Conservation (phyloP, 805 yeast species). For the Starmerella powellii region DNA sequence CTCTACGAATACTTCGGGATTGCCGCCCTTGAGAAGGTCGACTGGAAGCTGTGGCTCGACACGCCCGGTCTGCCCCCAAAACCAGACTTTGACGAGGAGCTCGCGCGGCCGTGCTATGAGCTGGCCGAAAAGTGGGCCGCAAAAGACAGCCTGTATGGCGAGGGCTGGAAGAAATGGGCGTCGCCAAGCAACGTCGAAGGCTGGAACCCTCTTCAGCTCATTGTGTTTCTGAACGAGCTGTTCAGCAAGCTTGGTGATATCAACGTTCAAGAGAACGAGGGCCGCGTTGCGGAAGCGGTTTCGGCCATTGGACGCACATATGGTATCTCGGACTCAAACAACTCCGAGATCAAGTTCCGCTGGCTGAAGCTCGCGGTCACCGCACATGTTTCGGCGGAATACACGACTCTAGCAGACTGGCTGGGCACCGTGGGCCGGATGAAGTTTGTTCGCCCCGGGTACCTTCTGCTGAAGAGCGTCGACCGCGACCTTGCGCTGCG, state of each 20-base stretch:
- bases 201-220: slow-evolving; percentile 65
- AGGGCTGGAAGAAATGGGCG: slow-evolving; percentile 30
- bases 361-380: slow-evolving; percentile 58
- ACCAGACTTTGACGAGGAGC: slow-evolving; percentile 64
- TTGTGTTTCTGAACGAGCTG: slow-evolving; percentile 64
- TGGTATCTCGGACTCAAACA: slow-evolving; percentile 42
- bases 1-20: slow-evolving; percentile 51
- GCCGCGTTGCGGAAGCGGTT: slow-evolving; percentile 27
- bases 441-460: slow-evolving; percentile 89
- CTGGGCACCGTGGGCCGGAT: slow-evolving; percentile 85
- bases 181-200: slow-evolving; percentile 38
- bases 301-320: slow-evolving; percentile 32
- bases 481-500: slow-evolving; percentile 52
- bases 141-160: slow-evolving; percentile 24
- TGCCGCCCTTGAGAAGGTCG: slow-evolving; percentile 50
- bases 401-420: slow-evolving; percentile 61
- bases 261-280: background rate
- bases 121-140: slow-evolving; percentile 57
- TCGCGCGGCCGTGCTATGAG: slow-evolving; percentile 59
- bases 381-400: slow-evolving; percentile 35
- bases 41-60: slow-evolving; percentile 78
- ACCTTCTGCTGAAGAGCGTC: slow-evolving; percentile 48
- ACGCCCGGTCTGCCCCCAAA: slow-evolving; percentile 82
- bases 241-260: slow-evolving; percentile 29
- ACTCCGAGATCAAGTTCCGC: slow-evolving; percentile 72